A percentile compares a stretch with the other conserved stretches of the same genome.
phyloP scores from a whole-genome alignment of 306 rosid genomes.

The Ziziphus jujuba region DNA sequence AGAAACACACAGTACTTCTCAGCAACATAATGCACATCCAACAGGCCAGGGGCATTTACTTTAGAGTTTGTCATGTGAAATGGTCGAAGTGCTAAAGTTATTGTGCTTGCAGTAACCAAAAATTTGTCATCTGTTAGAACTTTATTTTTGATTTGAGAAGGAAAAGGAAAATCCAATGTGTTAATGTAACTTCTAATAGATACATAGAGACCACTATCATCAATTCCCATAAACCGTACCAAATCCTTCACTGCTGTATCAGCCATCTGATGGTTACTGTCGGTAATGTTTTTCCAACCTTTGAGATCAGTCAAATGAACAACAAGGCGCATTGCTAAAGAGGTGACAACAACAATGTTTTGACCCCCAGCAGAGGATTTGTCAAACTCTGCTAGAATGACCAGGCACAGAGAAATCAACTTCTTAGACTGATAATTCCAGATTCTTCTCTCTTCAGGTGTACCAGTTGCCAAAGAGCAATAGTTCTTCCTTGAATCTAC shows the following conservation, averaged over 20 bases:
- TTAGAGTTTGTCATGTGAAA: constrained; percentile 50
- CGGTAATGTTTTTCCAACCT: constrained; percentile 73
- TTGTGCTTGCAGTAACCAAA: constrained; percentile 79
- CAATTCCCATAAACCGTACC: constrained; percentile 56
- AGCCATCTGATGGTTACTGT: constrained; percentile 40
- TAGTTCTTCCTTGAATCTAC: constrained; percentile 66
- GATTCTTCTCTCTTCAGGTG: constrained; percentile 71
- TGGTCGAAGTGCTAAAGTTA: constrained; percentile 86
- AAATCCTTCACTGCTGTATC: constrained; percentile 64
- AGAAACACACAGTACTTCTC: constrained; percentile 57
- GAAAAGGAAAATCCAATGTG: constrained; percentile 42
- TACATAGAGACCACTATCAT: constrained; percentile 63
- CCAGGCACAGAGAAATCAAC: constrained; percentile 64
- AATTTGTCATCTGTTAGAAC: constrained; percentile 56
- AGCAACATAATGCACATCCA: constrained; percentile 54
- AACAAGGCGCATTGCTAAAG: constrained; percentile 76
- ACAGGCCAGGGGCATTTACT: constrained; percentile 32
- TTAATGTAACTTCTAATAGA: constrained; percentile 66
- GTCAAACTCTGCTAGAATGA: constrained; percentile 67
- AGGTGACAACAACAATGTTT: constrained; percentile 49
- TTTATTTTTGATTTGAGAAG: constrained; percentile 35
- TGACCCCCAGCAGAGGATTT: constrained; percentile 39
- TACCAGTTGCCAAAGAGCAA: constrained; percentile 71
- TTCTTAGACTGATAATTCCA: constrained; percentile 70
- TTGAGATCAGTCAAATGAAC: constrained; percentile 76